Conservation (phyloP, 257 asterid genomes). For the Leonotis leonurus region DNA sequence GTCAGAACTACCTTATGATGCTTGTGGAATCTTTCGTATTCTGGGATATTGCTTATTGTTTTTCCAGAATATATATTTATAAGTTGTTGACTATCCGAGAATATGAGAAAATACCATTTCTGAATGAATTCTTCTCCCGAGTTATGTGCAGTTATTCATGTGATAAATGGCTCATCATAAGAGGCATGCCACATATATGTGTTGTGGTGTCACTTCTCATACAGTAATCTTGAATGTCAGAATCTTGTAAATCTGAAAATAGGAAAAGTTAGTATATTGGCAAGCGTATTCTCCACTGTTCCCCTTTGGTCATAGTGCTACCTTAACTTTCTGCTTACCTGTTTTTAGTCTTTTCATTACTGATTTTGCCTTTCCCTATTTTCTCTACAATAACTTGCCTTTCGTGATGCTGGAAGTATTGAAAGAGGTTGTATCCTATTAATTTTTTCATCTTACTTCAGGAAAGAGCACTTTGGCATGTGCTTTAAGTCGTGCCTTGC, state of each 20-base stretch:
- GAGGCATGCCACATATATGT: not conserved
- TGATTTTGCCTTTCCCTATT: not conserved
- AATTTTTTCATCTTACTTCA: constrained; percentile 24
- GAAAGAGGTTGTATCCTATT: constrained; percentile 4
- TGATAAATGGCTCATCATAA: constrained; percentile 6
- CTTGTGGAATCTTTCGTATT: not conserved
- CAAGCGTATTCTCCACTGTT: too few species aligned
- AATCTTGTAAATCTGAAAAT: not conserved
- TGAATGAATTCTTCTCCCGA: constrained; percentile 4
- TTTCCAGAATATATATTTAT: not conserved
- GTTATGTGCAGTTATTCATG: not conserved
- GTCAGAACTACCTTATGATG: not conserved
- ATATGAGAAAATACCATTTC: not conserved
- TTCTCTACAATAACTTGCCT: not conserved
- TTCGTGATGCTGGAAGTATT: not conserved
- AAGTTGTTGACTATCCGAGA: not conserved
- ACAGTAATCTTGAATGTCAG: not conserved
- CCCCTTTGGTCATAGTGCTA: too few species aligned
- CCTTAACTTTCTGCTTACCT: not conserved
- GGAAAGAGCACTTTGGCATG: constrained; percentile 99
- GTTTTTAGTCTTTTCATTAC: not conserved
- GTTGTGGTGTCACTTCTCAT: not conserved
- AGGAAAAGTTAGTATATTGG: too few species aligned
- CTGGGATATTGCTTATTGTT: not conserved
- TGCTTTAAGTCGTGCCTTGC: constrained; percentile 69